Percentiles rank a stretch among this genome's conserved stretches.
Conservation (phyloP, 176 grass and related monocot species). For the Rhynchospora tenuis region DNA sequence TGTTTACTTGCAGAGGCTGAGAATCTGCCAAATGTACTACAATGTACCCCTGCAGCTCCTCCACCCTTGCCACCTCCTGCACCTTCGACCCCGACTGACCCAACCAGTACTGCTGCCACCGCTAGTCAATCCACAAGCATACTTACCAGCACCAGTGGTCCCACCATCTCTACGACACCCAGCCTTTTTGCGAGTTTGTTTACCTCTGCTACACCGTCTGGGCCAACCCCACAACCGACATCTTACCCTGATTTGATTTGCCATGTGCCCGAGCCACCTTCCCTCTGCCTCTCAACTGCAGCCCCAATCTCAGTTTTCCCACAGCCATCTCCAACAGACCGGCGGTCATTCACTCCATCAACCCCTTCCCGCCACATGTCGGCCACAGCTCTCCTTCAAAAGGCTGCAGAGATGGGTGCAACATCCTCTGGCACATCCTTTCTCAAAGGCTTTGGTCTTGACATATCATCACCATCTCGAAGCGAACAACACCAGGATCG, state of each 20-base stretch:
- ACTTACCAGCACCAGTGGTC: constrained; percentile 27
- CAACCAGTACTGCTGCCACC: constrained; percentile 3
- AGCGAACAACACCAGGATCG: constrained; percentile 38
- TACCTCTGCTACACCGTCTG: constrained; percentile 40
- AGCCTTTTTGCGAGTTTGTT: constrained; percentile 75
- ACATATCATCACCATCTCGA: constrained; percentile 39
- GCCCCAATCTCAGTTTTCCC: constrained; percentile 41
- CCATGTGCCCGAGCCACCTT: constrained; percentile 31
- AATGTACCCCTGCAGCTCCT: constrained; percentile 44
- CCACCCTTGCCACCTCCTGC: not conserved
- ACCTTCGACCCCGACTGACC: not conserved
- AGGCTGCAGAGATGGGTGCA: constrained; percentile 88
- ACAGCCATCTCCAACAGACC: constrained; percentile 25
- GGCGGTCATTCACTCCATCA: constrained; percentile 39
- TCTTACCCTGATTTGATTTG: constrained; percentile 25
- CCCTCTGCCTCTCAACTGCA: constrained; percentile 61
- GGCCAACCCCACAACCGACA: constrained; percentile 8
- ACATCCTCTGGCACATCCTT: constrained; percentile 62
- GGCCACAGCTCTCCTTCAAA: constrained; percentile 85
- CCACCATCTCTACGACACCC: constrained; percentile 29
- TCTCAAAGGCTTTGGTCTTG: constrained; percentile 64
- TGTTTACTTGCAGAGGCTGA: constrained; percentile 50
- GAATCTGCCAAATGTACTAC: constrained; percentile 16
- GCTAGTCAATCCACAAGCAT: constrained; percentile 14
- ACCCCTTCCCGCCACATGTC: constrained; percentile 80